These are phyloP conservation scores for Yarrowia sp. DNA, from an alignment of 805 yeast genomes.

Conservation along the genomic window DNA sequence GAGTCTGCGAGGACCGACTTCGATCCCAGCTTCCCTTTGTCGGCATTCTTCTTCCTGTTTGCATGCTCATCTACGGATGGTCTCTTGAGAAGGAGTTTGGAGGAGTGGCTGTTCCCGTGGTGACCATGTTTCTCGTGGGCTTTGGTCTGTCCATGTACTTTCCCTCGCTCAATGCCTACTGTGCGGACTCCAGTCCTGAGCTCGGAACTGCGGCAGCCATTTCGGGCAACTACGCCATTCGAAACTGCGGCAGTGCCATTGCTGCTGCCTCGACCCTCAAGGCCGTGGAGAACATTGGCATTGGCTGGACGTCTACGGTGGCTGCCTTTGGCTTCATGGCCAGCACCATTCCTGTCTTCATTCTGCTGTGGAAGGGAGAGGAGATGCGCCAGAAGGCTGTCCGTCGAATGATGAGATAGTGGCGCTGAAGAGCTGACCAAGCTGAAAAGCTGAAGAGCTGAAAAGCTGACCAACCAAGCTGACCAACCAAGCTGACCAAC, in stretches of 20 bases:
- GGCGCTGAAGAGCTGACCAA: too few relatives aligned
- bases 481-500: too few relatives aligned
- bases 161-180: slow-evolving; percentile 63
- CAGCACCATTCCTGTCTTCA: slow-evolving; percentile 31
- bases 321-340: slow-evolving; percentile 53
- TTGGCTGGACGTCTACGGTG: slow-evolving; percentile 64
- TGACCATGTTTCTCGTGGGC: slow-evolving; percentile 58
- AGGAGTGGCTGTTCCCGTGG: slow-evolving; percentile 62
- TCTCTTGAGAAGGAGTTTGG: slow-evolving; percentile 57
- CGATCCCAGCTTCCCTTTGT: slow-evolving; percentile 53
- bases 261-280: slow-evolving; percentile 59
- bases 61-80: slow-evolving; percentile 63
- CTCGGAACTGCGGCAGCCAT: slow-evolving; percentile 61
- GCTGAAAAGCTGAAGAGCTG: neutral
- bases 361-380: slow-evolving; percentile 38
- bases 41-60: slow-evolving; percentile 56
- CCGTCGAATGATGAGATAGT: slow-evolving; percentile 23
- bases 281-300: slow-evolving; percentile 58
- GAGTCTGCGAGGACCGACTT: slow-evolving; percentile 63
- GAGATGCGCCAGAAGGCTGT: slow-evolving; percentile 33
- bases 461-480: neutral
- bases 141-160: slow-evolving; percentile 60
- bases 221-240: slow-evolving; percentile 59
- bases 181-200: slow-evolving; percentile 64
- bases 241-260: slow-evolving; percentile 61